phyloP scores from a whole-genome alignment of 345 rosid genomes.

The Dimocarpus longan region DNA sequence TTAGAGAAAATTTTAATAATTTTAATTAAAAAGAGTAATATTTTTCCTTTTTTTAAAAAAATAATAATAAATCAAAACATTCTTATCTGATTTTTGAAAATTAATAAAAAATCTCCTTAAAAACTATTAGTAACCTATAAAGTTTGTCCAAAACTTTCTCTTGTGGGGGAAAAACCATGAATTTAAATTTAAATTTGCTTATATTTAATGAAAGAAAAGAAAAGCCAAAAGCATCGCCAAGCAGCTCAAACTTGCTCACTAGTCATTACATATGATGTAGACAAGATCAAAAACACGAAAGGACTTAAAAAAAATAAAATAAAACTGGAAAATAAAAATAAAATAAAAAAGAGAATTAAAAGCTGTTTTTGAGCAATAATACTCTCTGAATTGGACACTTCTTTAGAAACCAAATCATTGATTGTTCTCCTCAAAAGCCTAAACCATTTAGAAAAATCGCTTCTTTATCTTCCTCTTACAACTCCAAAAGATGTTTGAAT shows the following conservation, averaged over 20 bases:
- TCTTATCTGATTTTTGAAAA: too few relatives aligned
- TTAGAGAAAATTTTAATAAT: too few relatives aligned
- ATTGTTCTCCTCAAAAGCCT: constrained; percentile 32
- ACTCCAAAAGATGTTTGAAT: constrained; percentile 26
- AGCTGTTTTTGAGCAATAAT: constrained; percentile 17
- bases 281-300: constrained; percentile 16
- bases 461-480: constrained; percentile 3
- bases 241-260: neutral
- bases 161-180: neutral
- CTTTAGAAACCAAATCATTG: constrained; percentile 27
- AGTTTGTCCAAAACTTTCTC: neutral
- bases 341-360: neutral
- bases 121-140: too few relatives aligned
- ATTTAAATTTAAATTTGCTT: too few relatives aligned
- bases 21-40: too few relatives aligned
- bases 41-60: too few relatives aligned
- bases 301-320: neutral
- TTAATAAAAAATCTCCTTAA: too few relatives aligned
- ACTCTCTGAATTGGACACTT: constrained; percentile 24
- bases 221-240: neutral
- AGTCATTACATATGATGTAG: neutral
- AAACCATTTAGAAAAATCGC: constrained; percentile 15
- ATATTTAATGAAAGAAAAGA: neutral
- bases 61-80: too few relatives aligned
- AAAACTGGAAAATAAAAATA: too few relatives aligned